Evolutionary conservation across 768 basidiomycete genomes (phyloP), one percentile per base, ranked within the genome.

Genomic region (Suillus alpinus): DNA sequence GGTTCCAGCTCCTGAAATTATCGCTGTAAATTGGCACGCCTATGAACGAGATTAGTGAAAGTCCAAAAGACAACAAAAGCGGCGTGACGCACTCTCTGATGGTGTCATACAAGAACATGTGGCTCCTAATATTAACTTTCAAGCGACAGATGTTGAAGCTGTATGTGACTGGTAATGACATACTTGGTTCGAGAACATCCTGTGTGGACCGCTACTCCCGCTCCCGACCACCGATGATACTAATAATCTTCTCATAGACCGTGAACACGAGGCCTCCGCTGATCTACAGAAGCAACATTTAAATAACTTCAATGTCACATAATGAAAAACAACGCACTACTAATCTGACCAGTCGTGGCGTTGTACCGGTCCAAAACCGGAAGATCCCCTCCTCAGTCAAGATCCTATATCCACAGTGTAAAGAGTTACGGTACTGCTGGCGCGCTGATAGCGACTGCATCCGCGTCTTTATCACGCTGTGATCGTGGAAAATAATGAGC

Each of bases 331-430:
- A 63, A 36, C 29, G 20, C 67, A 94, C 91, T 69, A 96, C 88
- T 53, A 99, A 73, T 32, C 97, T 82, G 6, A 85, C 85, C 31
- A 99, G 74, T 62, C 96, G 78, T 0, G 97, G 97, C 4, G 95
- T 96, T 7, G 96, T 94, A 2, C 97, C 97, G 3, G 91, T 92
- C 97, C 97, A 99, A 75, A 99, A 97, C 53, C 90, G 83, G n/a
- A 86, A 67, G 7, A 97, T 65, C 2, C 97, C 97, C 69, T 98
- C 95, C 73, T 98, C 96, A 0, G 88, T 94, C 64, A 94, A 87
- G 70, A 98, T 95, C 50, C 95, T 84, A 69, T 97, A 96, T 5
- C 88, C 95, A 67, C 96, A 98, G 67, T 98, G 95, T 77, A 98
- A 91, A 3, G 95, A 88, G 69, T 99, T 98, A 40, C 88, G 86